A percentile compares a stretch with the other conserved stretches of the same genome.
These are phyloP conservation scores for Lathyrus aphaca DNA, from an alignment of 306 rosid species.

Conservation along the genomic window DNA sequence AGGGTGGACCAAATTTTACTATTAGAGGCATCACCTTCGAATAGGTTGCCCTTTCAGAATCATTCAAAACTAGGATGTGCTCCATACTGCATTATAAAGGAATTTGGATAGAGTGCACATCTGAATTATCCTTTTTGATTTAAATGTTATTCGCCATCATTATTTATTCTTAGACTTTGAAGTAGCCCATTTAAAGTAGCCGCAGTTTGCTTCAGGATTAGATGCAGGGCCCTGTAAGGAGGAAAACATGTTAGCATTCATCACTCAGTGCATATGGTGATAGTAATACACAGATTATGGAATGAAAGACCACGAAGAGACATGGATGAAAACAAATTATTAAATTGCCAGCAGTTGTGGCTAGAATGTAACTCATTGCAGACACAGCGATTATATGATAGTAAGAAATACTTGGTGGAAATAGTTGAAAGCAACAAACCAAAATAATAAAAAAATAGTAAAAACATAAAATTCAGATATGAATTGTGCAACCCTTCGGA, in stretches of 20 bases:
- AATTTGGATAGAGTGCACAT: neutral
- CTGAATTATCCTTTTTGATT: conserved; percentile 17
- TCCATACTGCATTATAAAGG: conserved; percentile 3
- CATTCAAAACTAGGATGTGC: conserved; percentile 26
- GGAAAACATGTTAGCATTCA: conserved; percentile 33
- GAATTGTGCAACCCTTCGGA: conserved; percentile 9
- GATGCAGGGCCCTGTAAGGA: conserved; percentile 82
- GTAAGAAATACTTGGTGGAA: conserved; percentile 21
- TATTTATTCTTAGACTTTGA: conserved; percentile 70
- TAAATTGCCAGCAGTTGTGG: neutral
- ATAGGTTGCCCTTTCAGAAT: conserved; percentile 4
- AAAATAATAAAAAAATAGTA: neutral
- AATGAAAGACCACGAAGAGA: neutral
- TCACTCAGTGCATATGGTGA: neutral
- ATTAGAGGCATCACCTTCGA: conserved; percentile 24
- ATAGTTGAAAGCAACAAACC: neutral
- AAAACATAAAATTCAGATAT: neutral
- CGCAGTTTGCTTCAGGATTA: conserved; percentile 90
- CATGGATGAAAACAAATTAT: conserved; percentile 10
- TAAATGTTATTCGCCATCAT: conserved; percentile 22
- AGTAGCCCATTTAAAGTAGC: conserved; percentile 86
- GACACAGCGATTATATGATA: neutral
- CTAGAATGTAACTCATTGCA: neutral
- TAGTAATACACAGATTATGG: conserved; percentile 20
- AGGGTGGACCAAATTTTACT: conserved; percentile 2